Evolutionary conservation across 1,139 yeast species (phyloP).

Genomic region (Debaryomyces nepalensis): DNA sequence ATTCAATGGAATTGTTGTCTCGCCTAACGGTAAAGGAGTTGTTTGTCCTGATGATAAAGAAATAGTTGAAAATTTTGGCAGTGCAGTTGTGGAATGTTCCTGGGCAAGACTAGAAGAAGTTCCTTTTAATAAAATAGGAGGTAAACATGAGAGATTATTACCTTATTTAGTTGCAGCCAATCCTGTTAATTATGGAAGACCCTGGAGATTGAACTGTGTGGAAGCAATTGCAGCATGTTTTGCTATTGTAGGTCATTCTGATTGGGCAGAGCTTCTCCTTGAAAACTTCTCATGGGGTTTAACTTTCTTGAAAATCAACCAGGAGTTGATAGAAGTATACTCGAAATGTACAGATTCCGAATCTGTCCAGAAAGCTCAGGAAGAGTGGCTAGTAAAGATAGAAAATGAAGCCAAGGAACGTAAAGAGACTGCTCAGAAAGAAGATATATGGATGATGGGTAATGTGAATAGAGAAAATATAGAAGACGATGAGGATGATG

Average conservation of each 20-base stretch:
- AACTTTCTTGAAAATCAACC: constrained; percentile 80
- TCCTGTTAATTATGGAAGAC: constrained; percentile 95
- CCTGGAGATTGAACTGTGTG: constrained; percentile 95
- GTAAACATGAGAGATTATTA: constrained; percentile 80
- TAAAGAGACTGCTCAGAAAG: constrained; percentile 53
- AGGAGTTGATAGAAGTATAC: constrained; percentile 75
- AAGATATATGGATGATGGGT: constrained; percentile 80
- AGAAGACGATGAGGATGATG: constrained; percentile 17
- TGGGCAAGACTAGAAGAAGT: constrained; percentile 97
- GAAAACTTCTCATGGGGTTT: constrained; percentile 92
- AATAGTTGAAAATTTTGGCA: constrained; percentile 75
- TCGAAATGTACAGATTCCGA: constrained; percentile 81
- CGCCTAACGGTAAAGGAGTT: constrained; percentile 90
- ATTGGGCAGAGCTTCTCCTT: constrained; percentile 82
- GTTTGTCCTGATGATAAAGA: constrained; percentile 89
- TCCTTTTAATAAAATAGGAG: constrained; percentile 93
- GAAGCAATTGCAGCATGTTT: constrained; percentile 98
- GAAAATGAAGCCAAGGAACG: constrained; percentile 73
- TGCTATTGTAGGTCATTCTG: constrained; percentile 89
- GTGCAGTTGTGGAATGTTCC: constrained; percentile 97
- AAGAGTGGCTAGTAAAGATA: constrained; percentile 69
- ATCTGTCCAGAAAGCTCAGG: constrained; percentile 74
- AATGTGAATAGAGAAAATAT: constrained; percentile 62
- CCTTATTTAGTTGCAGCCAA: constrained; percentile 96
- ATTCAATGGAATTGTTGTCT: constrained; percentile 85